phyloP scores from a whole-genome alignment of 2,329 filamentous ascomycete species.

The Ascochyta viciae-villosae region DNA sequence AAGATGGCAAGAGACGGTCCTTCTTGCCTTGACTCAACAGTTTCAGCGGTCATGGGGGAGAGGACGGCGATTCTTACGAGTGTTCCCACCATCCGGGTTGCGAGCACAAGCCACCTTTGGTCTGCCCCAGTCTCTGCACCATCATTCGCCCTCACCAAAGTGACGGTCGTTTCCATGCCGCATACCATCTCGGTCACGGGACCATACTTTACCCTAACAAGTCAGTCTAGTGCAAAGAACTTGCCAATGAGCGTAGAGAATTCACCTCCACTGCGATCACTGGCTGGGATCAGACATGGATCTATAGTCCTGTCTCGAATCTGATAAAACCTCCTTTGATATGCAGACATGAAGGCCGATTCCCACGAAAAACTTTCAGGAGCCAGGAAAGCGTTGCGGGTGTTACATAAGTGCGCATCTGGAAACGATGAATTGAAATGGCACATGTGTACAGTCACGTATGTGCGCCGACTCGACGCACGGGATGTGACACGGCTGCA shows the following conservation, averaged over 20 bases:
- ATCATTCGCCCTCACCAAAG: constrained; percentile 40
- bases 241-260: constrained; percentile 35
- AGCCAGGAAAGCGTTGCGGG: background rate
- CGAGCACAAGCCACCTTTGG: constrained; percentile 36
- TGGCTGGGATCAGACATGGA: constrained; percentile 37
- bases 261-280: constrained; percentile 25
- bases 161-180: constrained; percentile 32
- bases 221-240: constrained; percentile 17
- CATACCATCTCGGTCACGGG: constrained; percentile 41
- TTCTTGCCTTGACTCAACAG: constrained; percentile 29
- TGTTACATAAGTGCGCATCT: background rate
- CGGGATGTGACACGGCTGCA: constrained; percentile 1
- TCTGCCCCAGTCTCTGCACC: constrained; percentile 34
- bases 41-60: constrained; percentile 30
- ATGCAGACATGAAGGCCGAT: background rate
- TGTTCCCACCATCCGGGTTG: constrained; percentile 39
- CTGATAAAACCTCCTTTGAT: background rate
- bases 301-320: background rate
- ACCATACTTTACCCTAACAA: constrained; percentile 31
- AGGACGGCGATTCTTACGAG: constrained; percentile 26
- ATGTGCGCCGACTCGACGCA: background rate
- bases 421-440: background rate
- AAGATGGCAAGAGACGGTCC: constrained; percentile 20
- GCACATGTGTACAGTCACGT: background rate
- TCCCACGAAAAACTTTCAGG: background rate